These are phyloP conservation scores for Oldenlandia corymbosa DNA, from an alignment of 257 asterid genomes.

Conservation along the genomic window DNA sequence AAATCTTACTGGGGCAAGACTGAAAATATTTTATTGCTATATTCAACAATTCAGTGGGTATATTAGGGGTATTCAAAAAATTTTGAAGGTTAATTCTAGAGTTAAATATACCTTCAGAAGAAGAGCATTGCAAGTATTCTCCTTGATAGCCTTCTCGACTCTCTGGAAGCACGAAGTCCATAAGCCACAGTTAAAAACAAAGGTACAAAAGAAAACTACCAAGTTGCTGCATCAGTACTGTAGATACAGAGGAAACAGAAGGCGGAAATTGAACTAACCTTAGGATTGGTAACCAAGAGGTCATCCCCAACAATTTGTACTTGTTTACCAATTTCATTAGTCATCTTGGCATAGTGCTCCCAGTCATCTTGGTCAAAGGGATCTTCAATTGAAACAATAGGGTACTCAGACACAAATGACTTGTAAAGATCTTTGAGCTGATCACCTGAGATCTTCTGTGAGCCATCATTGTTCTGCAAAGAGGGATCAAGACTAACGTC, in stretches of 20 bases:
- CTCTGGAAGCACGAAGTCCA: slow-evolving; percentile 45
- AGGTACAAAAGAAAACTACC: not conserved
- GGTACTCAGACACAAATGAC: slow-evolving; percentile 74
- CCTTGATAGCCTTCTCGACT: slow-evolving; percentile 89
- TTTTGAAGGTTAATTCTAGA: no score
- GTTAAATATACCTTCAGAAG: slow-evolving; percentile 81
- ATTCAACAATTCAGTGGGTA: no score
- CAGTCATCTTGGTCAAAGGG: slow-evolving; percentile 99
- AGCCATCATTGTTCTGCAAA: slow-evolving; percentile 73
- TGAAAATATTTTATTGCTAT: no score
- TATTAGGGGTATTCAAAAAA: no score
- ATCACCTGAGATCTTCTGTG: slow-evolving; percentile 80
- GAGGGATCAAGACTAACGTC: not conserved
- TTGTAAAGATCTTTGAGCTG: slow-evolving; percentile 90
- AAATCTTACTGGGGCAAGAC: no score
- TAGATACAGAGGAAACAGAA: not conserved
- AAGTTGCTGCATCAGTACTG: not conserved
- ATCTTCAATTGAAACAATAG: slow-evolving; percentile 91
- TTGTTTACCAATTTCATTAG: slow-evolving; percentile 65
- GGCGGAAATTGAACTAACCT: slow-evolving; percentile 34
- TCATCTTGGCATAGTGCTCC: slow-evolving; percentile 74
- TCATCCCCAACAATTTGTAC: slow-evolving; percentile 98
- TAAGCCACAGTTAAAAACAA: not conserved
- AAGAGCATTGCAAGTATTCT: slow-evolving; percentile 93
- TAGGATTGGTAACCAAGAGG: slow-evolving; percentile 93